Evolutionary conservation across 2,329 filamentous ascomycete genomes (phyloP).

Genomic region (Talaromyces sp.): DNA sequence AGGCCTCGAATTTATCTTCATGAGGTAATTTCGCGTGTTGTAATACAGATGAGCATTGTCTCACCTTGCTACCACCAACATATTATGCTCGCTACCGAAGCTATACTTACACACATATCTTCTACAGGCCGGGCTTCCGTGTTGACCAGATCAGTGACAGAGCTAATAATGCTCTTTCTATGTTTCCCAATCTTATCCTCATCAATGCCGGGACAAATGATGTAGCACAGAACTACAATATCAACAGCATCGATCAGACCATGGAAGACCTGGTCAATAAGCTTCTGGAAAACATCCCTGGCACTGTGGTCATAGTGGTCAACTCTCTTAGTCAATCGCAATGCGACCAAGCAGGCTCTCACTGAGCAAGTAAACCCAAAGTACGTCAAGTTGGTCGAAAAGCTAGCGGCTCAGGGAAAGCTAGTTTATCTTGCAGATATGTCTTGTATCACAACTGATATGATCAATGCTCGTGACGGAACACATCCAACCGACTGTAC

Average conservation of each 20-base stretch:
- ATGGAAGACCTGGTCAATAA: neutral
- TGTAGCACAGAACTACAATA: neutral
- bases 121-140: neutral
- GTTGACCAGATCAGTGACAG: conserved; percentile 6
- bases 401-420: neutral
- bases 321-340: neutral
- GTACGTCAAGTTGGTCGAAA: neutral
- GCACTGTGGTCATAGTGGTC: neutral
- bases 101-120: neutral
- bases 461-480: conserved; percentile 1
- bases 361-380: neutral
- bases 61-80: too few species aligned
- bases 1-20: too few species aligned
- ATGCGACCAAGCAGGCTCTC: neutral
- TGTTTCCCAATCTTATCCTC: conserved; percentile 2
- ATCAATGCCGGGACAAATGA: neutral
- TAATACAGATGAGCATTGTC: too few species aligned
- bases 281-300: neutral
- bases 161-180: neutral
- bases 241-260: neutral
- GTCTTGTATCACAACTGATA: neutral
- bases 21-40: too few species aligned
- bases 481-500: conserved; percentile 1
- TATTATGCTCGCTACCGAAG: neutral
- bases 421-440: conserved; percentile 5